phyloP scores from a whole-genome alignment of 1,284 basidiomycete species.

The Pseudomicrostroma phylloplanum region DNA sequence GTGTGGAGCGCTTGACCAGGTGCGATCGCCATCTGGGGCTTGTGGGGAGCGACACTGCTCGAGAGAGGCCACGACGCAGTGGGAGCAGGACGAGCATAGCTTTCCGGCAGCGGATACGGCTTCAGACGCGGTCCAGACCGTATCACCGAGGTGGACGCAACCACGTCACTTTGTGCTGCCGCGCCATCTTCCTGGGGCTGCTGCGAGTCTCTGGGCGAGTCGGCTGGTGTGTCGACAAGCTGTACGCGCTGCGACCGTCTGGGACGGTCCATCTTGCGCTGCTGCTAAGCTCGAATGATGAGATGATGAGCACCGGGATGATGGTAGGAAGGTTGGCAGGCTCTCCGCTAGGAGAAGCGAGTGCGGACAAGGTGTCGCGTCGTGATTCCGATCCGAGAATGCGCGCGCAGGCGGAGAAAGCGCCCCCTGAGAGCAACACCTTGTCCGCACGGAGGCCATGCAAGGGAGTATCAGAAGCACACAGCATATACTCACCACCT shows the following conservation, averaged over 20 bases:
- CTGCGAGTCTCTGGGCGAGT: conserved; percentile 1
- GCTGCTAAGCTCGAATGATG: too few relatives aligned
- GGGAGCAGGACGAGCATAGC: neutral
- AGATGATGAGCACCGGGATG: too few relatives aligned
- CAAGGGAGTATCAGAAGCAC: too few relatives aligned
- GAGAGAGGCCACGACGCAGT: neutral
- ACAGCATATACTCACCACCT: neutral
- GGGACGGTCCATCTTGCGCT: neutral
- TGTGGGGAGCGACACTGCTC: conserved; percentile 17
- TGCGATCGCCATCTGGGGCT: conserved; percentile 26
- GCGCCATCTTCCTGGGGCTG: neutral
- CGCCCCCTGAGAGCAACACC: too few relatives aligned
- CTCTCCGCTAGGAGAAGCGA: too few relatives aligned
- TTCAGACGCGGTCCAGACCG: neutral
- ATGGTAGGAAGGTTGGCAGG: too few relatives aligned
- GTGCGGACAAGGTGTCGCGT: too few relatives aligned
- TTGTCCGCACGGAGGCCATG: too few relatives aligned
- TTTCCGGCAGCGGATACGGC: neutral
- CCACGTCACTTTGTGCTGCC: neutral
- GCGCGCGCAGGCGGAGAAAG: too few relatives aligned
- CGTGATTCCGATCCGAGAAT: too few relatives aligned
- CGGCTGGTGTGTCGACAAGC: neutral
- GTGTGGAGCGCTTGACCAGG: conserved; percentile 67
- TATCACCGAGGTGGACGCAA: conserved; percentile 1
- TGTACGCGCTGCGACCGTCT: conserved; percentile 1